A percentile compares a stretch with the other conserved stretches of the same genome.
Evolutionary conservation across 1,284 basidiomycete species (phyloP).

Genomic region (Tylopilus orsonianus): DNA sequence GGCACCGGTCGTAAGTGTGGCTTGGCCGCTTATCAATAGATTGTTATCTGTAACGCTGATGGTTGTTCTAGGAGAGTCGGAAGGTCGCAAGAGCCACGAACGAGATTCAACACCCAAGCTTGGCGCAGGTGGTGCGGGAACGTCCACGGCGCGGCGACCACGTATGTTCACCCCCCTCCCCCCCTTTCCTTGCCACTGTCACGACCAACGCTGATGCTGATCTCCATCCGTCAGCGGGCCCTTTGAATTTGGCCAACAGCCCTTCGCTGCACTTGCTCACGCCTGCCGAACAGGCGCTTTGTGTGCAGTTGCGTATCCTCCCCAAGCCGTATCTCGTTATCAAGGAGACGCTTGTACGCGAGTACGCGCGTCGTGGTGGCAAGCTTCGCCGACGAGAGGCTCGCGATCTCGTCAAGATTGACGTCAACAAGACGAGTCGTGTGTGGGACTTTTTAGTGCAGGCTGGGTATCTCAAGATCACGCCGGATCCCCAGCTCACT

Average conservation of each 20-base stretch:
- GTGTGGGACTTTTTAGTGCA: slow-evolving; percentile 90
- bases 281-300: slow-evolving; percentile 83
- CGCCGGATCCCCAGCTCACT: slow-evolving; percentile 40
- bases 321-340: slow-evolving; percentile 91
- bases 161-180: too few species aligned
- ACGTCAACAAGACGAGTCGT: slow-evolving; percentile 87
- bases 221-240: slow-evolving; percentile 47
- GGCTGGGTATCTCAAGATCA: slow-evolving; percentile 70
- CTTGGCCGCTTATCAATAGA: too few species aligned
- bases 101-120: slow-evolving; percentile 58
- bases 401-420: slow-evolving; percentile 85
- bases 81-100: slow-evolving; percentile 57
- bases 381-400: slow-evolving; percentile 84
- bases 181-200: neutral
- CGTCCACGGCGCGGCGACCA: slow-evolving; percentile 45
- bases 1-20: slow-evolving; percentile 48
- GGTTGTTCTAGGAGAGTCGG: slow-evolving; percentile 40
- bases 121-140: slow-evolving; percentile 34
- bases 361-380: slow-evolving; percentile 87
- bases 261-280: slow-evolving; percentile 86
- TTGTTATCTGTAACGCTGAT: neutral
- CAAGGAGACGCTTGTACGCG: slow-evolving; percentile 89
- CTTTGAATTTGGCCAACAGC: slow-evolving; percentile 85
- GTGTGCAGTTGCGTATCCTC: slow-evolving; percentile 82
- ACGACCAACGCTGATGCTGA: neutral